Evolutionary conservation across 345 rosid genomes (phyloP).

Genomic region (Clausena lansium): DNA sequence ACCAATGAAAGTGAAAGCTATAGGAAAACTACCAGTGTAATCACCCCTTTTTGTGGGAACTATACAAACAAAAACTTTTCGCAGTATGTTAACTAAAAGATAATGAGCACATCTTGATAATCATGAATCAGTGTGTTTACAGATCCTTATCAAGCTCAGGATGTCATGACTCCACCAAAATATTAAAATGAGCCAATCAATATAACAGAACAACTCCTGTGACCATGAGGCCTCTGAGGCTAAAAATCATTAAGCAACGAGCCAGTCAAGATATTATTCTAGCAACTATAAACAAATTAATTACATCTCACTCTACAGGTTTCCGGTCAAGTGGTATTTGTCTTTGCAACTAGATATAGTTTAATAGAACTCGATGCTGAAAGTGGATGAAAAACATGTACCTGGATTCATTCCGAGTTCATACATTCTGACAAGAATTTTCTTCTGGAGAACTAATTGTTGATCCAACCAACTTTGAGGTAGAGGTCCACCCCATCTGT

Average conservation of each 20-base stretch:
- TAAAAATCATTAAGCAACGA: background rate
- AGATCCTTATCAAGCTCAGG: no score
- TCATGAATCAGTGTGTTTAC: no score
- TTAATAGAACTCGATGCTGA: background rate
- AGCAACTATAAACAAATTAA: background rate
- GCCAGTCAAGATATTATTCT: background rate
- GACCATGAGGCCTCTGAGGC: background rate
- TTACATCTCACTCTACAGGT: background rate
- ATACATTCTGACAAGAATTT: conserved; percentile 59
- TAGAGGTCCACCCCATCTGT: conserved; percentile 78
- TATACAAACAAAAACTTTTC: no score
- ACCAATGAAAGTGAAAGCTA: background rate
- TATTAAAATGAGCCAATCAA: background rate
- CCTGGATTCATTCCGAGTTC: conserved; percentile 83
- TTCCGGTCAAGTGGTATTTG: background rate
- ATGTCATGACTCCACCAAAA: no score
- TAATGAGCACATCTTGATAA: no score
- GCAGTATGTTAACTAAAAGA: no score
- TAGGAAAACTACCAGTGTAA: background rate
- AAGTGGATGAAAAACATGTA: conserved; percentile 17
- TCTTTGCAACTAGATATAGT: background rate
- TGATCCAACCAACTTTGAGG: conserved; percentile 68
- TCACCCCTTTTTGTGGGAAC: no score
- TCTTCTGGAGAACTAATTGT: conserved; percentile 58
- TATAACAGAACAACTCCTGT: background rate